A percentile compares a stretch with the other conserved stretches of the same genome.
These are phyloP conservation scores for Kwoniella mangroviensis DNA, from an alignment of 768 basidiomycete species.

Conservation along the genomic window DNA sequence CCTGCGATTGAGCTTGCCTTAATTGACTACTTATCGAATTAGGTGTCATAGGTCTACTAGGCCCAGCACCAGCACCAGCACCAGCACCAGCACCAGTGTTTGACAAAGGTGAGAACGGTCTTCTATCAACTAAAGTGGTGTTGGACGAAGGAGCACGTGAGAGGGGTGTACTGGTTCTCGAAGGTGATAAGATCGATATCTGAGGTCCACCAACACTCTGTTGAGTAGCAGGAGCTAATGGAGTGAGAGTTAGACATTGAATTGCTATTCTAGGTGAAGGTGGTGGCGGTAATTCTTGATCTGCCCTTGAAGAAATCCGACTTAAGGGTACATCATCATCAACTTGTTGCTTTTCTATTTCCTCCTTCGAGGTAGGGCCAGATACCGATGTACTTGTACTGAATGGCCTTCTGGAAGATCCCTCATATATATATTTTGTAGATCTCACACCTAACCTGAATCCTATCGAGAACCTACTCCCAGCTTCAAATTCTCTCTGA, in stretches of 20 bases:
- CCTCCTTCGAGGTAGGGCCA: background rate
- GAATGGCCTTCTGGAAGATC: background rate
- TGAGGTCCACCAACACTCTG: constrained; percentile 5
- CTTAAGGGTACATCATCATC: constrained; percentile 19
- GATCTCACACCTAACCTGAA: constrained; percentile 32
- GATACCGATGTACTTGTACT: background rate
- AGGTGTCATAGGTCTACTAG: constrained; percentile 38
- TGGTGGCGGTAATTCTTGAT: constrained; percentile 18
- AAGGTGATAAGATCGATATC: constrained; percentile 8
- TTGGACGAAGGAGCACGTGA: constrained; percentile 9
- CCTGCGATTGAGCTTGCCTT: constrained; percentile 33
- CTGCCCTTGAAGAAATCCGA: constrained; percentile 11
- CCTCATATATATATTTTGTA: background rate
- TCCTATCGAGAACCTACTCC: constrained; percentile 28
- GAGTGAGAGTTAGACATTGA: constrained; percentile 34
- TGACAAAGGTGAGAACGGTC: constrained; percentile 11
- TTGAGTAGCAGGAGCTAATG: background rate
- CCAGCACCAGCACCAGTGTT: background rate
- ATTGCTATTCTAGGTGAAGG: constrained; percentile 29
- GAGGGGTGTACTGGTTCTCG: constrained; percentile 20
- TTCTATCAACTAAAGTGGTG: background rate
- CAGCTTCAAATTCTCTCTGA: constrained; percentile 27
- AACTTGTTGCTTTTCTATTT: constrained; percentile 2
- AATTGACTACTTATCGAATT: constrained; percentile 41
- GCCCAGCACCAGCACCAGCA: background rate